Evolutionary conservation across 2,329 filamentous ascomycete species (phyloP).

Genomic region (Penicillium sp.): DNA sequence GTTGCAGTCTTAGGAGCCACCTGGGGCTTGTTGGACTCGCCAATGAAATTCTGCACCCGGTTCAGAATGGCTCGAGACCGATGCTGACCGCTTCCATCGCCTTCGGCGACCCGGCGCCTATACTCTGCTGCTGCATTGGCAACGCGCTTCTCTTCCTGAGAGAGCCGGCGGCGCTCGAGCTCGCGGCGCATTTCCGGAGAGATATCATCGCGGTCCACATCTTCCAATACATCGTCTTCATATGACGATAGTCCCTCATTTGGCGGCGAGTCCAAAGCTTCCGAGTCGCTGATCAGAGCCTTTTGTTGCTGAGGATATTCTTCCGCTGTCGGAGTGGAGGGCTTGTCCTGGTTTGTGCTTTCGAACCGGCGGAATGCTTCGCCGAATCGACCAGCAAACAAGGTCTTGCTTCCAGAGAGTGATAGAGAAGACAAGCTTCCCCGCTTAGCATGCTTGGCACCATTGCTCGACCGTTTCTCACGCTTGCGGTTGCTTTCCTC

Average conservation of each 20-base stretch:
- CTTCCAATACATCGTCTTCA: conserved; percentile 58
- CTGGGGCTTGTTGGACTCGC: conserved; percentile 72
- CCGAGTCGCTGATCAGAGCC: conserved; percentile 77
- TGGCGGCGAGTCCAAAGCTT: conserved; percentile 69
- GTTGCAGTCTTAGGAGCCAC: conserved; percentile 73
- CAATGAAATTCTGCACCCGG: conserved; percentile 81
- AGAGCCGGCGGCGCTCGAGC: conserved; percentile 78
- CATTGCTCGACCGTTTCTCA: conserved; percentile 62
- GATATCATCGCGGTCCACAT: conserved; percentile 72
- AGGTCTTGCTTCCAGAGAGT: conserved; percentile 75
- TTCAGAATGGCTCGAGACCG: conserved; percentile 87
- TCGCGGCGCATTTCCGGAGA: conserved; percentile 90
- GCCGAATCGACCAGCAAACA: conserved; percentile 87
- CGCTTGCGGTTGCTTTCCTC: conserved; percentile 64
- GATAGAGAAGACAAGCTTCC: conserved; percentile 73
- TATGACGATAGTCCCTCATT: conserved; percentile 56
- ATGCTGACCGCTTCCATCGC: conserved; percentile 59
- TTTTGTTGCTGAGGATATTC: conserved; percentile 52
- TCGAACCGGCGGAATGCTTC: conserved; percentile 96
- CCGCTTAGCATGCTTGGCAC: conserved; percentile 70
- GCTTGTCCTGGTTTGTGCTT: conserved; percentile 53
- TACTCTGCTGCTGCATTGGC: conserved; percentile 90
- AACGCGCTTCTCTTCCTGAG: conserved; percentile 88
- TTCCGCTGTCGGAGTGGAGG: conserved; percentile 50
- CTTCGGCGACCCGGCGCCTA: conserved; percentile 72